Evolutionary conservation across 2,329 filamentous ascomycete species (phyloP).

Genomic region (Elsinoe batatas): DNA sequence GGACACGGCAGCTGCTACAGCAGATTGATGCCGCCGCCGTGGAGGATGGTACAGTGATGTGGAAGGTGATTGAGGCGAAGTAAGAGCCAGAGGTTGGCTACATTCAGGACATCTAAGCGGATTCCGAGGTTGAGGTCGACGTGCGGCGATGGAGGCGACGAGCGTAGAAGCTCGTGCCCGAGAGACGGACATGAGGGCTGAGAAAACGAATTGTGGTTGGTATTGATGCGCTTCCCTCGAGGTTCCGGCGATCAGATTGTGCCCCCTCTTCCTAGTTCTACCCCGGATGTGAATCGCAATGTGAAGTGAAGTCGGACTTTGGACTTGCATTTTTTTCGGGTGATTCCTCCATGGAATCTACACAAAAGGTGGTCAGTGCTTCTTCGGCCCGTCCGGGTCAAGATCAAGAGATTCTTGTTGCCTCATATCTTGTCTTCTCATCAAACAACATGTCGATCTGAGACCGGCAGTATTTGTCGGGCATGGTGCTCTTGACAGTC

Average conservation of each 20-base stretch:
- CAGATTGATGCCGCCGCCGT: slow-evolving; percentile 41
- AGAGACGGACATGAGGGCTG: slow-evolving; percentile 23
- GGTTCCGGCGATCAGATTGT: neutral
- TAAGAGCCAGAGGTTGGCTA: slow-evolving; percentile 21
- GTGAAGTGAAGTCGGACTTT: neutral
- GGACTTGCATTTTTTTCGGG: slow-evolving; percentile 4
- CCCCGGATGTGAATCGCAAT: neutral
- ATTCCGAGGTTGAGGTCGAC: slow-evolving; percentile 16
- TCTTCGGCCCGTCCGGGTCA: slow-evolving; percentile 1
- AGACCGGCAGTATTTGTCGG: neutral
- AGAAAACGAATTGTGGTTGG: neutral
- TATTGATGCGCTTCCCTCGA: neutral
- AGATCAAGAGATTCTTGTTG: neutral
- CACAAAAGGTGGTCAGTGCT: neutral
- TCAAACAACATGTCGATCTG: neutral
- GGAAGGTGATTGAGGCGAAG: slow-evolving; percentile 19
- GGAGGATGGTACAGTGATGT: slow-evolving; percentile 25
- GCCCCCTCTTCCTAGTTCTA: neutral
- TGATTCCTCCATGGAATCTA: neutral
- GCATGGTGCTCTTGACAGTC: slow-evolving; percentile 72
- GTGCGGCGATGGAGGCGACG: slow-evolving; percentile 22
- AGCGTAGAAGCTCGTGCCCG: slow-evolving; percentile 27
- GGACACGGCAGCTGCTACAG: slow-evolving; percentile 63
- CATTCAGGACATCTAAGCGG: slow-evolving; percentile 26
- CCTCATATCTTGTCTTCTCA: neutral